Conservation (phyloP, 805 yeast genomes). For the Hanseniaspora lachancei region DNA sequence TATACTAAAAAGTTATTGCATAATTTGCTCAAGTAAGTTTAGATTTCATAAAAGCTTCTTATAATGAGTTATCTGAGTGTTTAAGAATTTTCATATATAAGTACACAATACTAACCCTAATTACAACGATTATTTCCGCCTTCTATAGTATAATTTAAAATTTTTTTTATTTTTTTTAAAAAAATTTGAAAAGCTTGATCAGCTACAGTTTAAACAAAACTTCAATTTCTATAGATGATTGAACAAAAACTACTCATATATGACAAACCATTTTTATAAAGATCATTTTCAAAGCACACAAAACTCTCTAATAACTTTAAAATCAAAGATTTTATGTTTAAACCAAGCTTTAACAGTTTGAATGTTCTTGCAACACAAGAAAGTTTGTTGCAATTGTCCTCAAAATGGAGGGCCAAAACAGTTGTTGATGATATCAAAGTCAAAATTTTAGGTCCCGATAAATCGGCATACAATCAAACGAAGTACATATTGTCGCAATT, state of each 20-base stretch:
- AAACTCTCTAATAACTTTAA: neutral
- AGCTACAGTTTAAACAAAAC: too few relatives aligned
- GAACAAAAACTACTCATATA: too few relatives aligned
- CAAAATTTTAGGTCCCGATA: neutral
- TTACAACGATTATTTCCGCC: too few relatives aligned
- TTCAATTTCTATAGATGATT: too few relatives aligned
- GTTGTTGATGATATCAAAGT: conserved; percentile 22
- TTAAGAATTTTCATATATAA: too few relatives aligned
- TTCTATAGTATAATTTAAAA: too few relatives aligned
- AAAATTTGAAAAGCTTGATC: neutral
- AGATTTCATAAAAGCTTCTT: too few relatives aligned
- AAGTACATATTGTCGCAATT: conserved; percentile 70
- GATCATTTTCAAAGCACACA: neutral
- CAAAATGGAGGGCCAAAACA: conserved; percentile 6
- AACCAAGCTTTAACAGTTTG: neutral
- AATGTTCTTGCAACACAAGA: neutral
- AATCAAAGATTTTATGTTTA: neutral
- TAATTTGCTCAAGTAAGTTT: too few relatives aligned
- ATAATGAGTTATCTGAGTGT: too few relatives aligned
- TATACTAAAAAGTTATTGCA: too few relatives aligned
- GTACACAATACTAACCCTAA: too few relatives aligned
- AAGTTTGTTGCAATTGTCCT: neutral
- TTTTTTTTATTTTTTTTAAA: neutral
- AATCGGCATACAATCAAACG: neutral
- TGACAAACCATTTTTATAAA: neutral